Conservation (phyloP, 805 yeast genomes). For the Lachancea fermentati region DNA sequence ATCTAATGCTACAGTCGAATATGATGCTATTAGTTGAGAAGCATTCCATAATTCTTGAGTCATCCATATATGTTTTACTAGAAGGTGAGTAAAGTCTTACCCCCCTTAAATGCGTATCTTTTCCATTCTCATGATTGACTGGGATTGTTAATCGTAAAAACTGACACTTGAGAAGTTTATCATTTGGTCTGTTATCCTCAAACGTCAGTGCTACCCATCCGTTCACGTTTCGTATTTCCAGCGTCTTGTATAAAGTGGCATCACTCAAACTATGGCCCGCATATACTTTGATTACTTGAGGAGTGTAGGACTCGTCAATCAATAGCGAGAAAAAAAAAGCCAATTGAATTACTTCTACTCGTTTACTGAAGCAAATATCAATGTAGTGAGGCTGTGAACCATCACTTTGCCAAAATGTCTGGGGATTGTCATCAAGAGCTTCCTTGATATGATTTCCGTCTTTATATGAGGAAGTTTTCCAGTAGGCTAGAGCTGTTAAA, state of each 20-base stretch:
- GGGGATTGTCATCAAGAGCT: constrained; percentile 66
- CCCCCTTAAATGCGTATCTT: constrained; percentile 85
- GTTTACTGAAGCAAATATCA: constrained; percentile 72
- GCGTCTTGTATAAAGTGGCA: constrained; percentile 22
- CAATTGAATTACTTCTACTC: constrained; percentile 61
- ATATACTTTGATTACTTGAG: constrained; percentile 36
- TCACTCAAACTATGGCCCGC: constrained; percentile 30
- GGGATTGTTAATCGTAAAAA: constrained; percentile 28
- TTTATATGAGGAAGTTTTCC: constrained; percentile 77
- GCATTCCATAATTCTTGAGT: constrained; percentile 1
- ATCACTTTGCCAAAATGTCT: constrained; percentile 89
- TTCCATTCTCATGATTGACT: constrained; percentile 86
- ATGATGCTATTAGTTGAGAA: constrained; percentile 1
- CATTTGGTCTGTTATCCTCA: constrained; percentile 21
- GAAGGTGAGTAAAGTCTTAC: constrained; percentile 36
- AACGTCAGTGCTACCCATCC: constrained; percentile 30
- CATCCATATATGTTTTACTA: neutral
- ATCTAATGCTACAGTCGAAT: constrained; percentile 4
- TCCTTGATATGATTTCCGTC: constrained; percentile 67
- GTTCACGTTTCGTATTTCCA: constrained; percentile 25
- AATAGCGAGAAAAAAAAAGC: constrained; percentile 65
- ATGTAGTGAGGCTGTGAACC: constrained; percentile 84
- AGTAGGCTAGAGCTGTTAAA: constrained; percentile 72
- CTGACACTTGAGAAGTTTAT: constrained; percentile 25
- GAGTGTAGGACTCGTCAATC: constrained; percentile 90